Evolutionary conservation across 1,284 basidiomycete genomes (phyloP), one percentile per base, ranked within the genome.

Genomic region (Sanguinoderma infundibulare): DNA sequence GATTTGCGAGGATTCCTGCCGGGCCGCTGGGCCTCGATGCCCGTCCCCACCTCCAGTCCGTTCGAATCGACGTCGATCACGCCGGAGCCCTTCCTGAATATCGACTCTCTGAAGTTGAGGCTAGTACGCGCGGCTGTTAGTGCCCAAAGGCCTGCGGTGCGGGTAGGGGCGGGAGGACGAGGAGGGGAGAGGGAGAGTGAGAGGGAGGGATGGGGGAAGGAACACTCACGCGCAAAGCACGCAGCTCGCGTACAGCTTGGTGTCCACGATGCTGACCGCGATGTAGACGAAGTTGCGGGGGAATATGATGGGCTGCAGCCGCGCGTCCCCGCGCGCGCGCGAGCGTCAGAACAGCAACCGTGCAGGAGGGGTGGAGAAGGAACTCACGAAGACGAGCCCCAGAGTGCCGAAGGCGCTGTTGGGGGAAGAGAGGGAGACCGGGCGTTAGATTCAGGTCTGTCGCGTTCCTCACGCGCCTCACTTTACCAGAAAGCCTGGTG

Each of bases 211-310:
- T 35, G 34, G 7, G 14, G 7, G 34, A 35, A 35, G 7, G 14
- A 35, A 35, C 14, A 32, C 46, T 30, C 28, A 49, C 53, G 40
- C 53, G 39, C 39, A 30, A 26, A 54, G 53, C 5, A 54, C 53
- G 38, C 38, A 54, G 39, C 40, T 54, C 22, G 39, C 38, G 40
- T 54, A 54, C 26, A 40, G 6, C 35, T 54, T 54, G 28, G 53
- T 54, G 15, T 39, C 32, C 17, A 40, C 38, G 5, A 54, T 17
- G 30, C 53, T 54, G n/a, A 54, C n/a, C 20, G 26, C 53, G 38
- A n/a, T 28, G n/a, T 54, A 54, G 20, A 54, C 44, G 38, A 54
- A 28, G 30, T 38, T 38, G 12, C 44, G 5, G 22, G 53, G 53
- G 9, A 32, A 30, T n/a, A 40, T 40, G 28, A 54, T 15, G 5